Evolutionary conservation across 1,139 yeast genomes (phyloP), one percentile per base, ranked within the genome.

Genomic region (Meyerozyma sp.): DNA sequence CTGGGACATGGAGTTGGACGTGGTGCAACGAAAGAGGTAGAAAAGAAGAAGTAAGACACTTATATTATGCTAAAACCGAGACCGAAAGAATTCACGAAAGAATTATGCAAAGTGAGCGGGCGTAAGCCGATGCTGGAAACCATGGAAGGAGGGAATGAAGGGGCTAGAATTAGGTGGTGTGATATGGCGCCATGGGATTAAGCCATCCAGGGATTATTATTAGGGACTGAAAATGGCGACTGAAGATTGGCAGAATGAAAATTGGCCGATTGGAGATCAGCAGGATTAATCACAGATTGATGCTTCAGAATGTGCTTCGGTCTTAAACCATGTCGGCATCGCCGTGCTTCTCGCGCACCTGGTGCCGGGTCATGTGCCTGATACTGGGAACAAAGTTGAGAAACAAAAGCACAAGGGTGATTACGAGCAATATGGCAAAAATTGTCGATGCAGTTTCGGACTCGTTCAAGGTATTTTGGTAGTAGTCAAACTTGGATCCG

Each of bases 1-100:
- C n/a, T 73, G 78, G 78, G 78, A 73, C 47, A 47, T 73, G 40
- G 77, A 73, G 50, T 51, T 70, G 51, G 50, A 40, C n/a, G 8
- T 40, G 25, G 34, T 30, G 30, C n/a, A 16, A 27, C 23, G 16
- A 32, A 26, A 23, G 26, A 18, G 13, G 29, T n/a, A 27, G 13
- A 10, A 26, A 26, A 10, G 28, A 8, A 8, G 28, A 3, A 8
- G 29, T 11, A 5, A 11, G 29, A 27, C 13, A 27, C 13, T 11
- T 5, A 27, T 21, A 21, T 21, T 21, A 21, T 21, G 23, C 23
- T 21, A 21, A 21, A 8, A 21, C 23, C 23, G 8, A 21, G 23
- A 21, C 23, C 23, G 23, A 21, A 21, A 21, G 23, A 21, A 21
- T 21, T 21, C 23, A 21, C 23, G 23, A 21, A 21, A 21, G 23